Evolutionary conservation across 1,139 yeast species (phyloP), one percentile per base, ranked within the genome.

Genomic region (Groenewaldozyma sp.): DNA sequence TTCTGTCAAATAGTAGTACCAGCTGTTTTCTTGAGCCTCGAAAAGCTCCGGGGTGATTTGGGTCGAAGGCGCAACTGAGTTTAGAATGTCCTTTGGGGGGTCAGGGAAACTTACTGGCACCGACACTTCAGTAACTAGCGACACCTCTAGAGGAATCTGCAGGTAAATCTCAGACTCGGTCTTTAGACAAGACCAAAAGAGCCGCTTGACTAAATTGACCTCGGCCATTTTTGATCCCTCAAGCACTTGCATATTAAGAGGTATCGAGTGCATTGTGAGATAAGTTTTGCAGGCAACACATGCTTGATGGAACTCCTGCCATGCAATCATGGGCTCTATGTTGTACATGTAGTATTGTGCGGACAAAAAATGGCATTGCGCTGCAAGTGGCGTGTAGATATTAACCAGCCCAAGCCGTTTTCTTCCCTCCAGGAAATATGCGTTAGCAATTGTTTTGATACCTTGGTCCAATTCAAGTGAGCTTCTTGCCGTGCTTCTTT

Each of bases 221-320:
- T 44, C 32, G 7, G 36, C 42, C 29, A 34, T 37, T 14, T 39
- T 35, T 14, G 33, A 38, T 13, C 31, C 24, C 10, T 41, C 41
- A 26, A 31, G 39, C 22, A 34, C 40, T 2, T 36, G 41, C 13
- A 22, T 29, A 27, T 27, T 9, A 9, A 27, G 10, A 6, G 31
- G 31, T 11, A 22, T 22, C 11, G 26, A 22, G 20, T 35, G 28
- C 28, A 42, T 39, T 34, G 38, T 35, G 28, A 45, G 31, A 35
- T 41, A 43, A 5, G 47, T 43, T 32, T 45, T 42, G 31, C 45
- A 45, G 13, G 45, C 45, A 22, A 41, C 32, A 40, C 49, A 45
- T n/a, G 49, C 49, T 27, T 45, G 45, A 32, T 45, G 47, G 24
- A 45, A 45, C 36, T 44, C 49, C 28, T 43, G 45, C 47, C 48